Evolutionary conservation across 768 basidiomycete species (phyloP), one percentile per base, ranked within the genome.

Genomic region (Hericium alpestre): DNA sequence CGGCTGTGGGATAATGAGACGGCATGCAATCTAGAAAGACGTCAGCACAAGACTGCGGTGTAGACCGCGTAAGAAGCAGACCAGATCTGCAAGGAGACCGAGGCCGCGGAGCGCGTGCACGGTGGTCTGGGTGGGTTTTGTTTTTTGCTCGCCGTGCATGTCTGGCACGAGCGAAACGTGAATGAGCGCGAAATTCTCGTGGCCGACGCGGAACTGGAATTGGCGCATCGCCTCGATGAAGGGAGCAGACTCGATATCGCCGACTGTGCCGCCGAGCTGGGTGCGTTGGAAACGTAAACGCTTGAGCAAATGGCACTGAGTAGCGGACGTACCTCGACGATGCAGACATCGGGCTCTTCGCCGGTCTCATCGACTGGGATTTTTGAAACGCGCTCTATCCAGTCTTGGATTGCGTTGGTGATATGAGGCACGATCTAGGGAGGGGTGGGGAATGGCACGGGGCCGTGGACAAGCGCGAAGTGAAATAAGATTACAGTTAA

Each of bases 201-300:
- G 81, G 16, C 95, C 94, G 20, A 98, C 94, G 56, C 95, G 86
- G 77, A 97, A 97, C 68, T 99, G 95, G 79, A 99, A 99, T 70
- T 99, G 95, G n/a, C 95, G 85, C 88, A 99, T 93, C 0, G 95
- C 95, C 70, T 99, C 95, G 49, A 99, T 79, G 70, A 99, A 99
- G 2, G 95, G 95, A 3, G 94, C 94, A 6, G 93, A 96, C 66
- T 99, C 95, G 68, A 99, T 99, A 66, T 99, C 95, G 48, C 95
- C 95, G 15, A 99, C 95, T 0, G 95, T 99, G 20, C 95, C 95
- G 56, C 95, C 95, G 59, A 99, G 87, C 92, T 94, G 59, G n/a
- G 56, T 12, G n/a, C 43, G 1, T 15, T n/a, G 38, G 20, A n/a
- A n/a, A n/a, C 55, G 38, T 41, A 16, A 54, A 47, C 40, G 25